Conservation (phyloP, 495 filamentous ascomycete species). For the Trichoderma parareesei region DNA sequence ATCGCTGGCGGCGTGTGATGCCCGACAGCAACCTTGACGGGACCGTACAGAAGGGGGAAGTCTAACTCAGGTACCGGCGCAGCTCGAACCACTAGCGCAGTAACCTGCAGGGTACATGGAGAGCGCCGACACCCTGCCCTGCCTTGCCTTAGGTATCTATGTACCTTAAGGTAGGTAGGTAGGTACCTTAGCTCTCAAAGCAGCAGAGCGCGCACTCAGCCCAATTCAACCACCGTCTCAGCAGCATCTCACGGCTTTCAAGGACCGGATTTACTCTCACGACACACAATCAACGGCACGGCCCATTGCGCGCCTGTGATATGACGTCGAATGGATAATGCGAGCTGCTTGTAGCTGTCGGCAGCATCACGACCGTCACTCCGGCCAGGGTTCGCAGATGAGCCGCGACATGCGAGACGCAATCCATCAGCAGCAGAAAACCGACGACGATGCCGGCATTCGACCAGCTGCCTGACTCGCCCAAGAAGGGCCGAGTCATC, state of each 20-base stretch:
- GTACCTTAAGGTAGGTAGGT: too few relatives aligned
- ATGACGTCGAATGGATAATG: not conserved
- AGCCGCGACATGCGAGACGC: slow-evolving; percentile 5
- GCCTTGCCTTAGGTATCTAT: too few relatives aligned
- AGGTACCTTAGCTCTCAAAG: too few relatives aligned
- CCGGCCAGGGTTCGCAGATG: not conserved
- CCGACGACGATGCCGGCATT: slow-evolving; percentile 33
- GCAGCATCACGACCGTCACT: slow-evolving; percentile 2
- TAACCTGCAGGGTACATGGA: not conserved
- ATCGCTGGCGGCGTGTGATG: too few relatives aligned
- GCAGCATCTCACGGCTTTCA: not conserved
- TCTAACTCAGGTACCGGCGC: not conserved
- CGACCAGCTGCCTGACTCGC: slow-evolving; percentile 29
- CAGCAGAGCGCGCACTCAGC: not conserved
- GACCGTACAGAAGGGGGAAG: not conserved
- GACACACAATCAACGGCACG: not conserved
- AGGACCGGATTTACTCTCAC: not conserved
- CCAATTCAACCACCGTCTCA: not conserved
- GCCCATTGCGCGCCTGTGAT: not conserved
- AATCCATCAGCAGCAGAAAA: not conserved
- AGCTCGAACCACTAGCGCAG: not conserved
- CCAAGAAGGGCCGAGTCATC: slow-evolving; percentile 40
- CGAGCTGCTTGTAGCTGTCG: not conserved
- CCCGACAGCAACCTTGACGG: not conserved
- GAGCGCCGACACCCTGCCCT: not conserved